Conservation (phyloP, 139 green algal genomes). For the Chlorella sp. region DNA sequence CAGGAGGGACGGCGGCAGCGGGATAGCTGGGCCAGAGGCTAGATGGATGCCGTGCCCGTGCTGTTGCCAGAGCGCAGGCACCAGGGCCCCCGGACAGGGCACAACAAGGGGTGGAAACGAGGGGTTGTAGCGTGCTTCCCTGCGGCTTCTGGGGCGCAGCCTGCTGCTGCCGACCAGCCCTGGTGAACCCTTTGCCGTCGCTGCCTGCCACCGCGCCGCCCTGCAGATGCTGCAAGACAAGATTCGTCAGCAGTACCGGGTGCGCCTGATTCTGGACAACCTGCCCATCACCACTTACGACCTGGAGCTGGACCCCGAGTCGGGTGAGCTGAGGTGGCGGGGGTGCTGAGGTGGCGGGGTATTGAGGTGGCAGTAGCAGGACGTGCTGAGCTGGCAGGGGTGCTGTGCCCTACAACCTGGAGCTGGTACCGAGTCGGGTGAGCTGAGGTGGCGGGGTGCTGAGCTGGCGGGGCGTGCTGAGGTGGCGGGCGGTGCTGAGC, state of each 20-base stretch:
- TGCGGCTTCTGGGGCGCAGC: too few species aligned
- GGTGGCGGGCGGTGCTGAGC: too few species aligned
- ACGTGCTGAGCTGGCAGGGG: not conserved
- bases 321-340: constrained; percentile 38
- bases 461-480: too few species aligned
- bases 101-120: too few species aligned
- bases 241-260: constrained; percentile 88
- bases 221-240: constrained; percentile 68
- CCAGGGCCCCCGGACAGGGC: too few species aligned
- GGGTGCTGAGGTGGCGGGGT: not conserved
- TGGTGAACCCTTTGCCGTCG: not conserved
- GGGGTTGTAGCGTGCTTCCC: too few species aligned
- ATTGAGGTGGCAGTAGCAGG: too few species aligned
- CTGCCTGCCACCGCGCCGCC: not conserved
- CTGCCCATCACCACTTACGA: constrained; percentile 94
- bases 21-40: not conserved
- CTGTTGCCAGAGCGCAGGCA: not conserved
- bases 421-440: too few species aligned
- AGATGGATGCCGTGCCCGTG: too few species aligned
- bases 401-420: too few species aligned
- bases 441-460: too few species aligned
- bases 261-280: constrained; percentile 97
- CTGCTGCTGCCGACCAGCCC: too few species aligned
- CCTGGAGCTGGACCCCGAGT: constrained; percentile 70
- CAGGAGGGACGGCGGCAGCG: not conserved